phyloP scores from a whole-genome alignment of 306 rosid species.

The Cicer cuneatum region DNA sequence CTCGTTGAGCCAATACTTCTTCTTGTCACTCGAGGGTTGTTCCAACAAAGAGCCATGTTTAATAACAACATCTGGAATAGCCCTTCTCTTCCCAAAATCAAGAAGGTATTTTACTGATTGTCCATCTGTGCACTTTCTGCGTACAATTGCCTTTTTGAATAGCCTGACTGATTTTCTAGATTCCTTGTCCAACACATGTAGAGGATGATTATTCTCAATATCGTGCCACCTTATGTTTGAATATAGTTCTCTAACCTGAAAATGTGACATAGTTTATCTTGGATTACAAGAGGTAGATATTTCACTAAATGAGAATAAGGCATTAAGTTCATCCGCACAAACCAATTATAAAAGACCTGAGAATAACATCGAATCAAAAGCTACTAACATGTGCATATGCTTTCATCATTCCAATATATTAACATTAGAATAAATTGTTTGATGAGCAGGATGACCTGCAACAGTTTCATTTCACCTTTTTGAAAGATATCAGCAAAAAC shows the following conservation, averaged over 20 bases:
- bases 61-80: conserved; percentile 69
- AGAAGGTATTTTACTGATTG: conserved; percentile 76
- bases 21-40: conserved; percentile 74
- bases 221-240: conserved; percentile 86
- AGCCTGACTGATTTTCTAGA: conserved; percentile 76
- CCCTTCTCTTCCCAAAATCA: conserved; percentile 98
- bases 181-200: conserved; percentile 75
- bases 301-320: conserved; percentile 31
- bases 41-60: conserved; percentile 73
- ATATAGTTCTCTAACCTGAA: conserved; percentile 94
- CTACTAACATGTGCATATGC: conserved; percentile 24
- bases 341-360: conserved; percentile 18
- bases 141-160: conserved; percentile 90
- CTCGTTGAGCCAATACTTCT: conserved; percentile 90
- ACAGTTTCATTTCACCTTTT: too few species aligned
- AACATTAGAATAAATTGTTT: background rate
- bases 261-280: conserved; percentile 37
- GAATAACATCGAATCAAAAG: conserved; percentile 31
- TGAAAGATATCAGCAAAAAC: too few species aligned
- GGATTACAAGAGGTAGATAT: conserved; percentile 34
- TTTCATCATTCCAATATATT: conserved; percentile 13
- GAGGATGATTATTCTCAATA: conserved; percentile 79
- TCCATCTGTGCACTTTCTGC: conserved; percentile 79
- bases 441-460: too few species aligned
- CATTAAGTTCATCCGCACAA: conserved; percentile 35